These are phyloP conservation scores for Gaultheria prostrata DNA, from an alignment of 148 eudicot species.

Conservation along the genomic window DNA sequence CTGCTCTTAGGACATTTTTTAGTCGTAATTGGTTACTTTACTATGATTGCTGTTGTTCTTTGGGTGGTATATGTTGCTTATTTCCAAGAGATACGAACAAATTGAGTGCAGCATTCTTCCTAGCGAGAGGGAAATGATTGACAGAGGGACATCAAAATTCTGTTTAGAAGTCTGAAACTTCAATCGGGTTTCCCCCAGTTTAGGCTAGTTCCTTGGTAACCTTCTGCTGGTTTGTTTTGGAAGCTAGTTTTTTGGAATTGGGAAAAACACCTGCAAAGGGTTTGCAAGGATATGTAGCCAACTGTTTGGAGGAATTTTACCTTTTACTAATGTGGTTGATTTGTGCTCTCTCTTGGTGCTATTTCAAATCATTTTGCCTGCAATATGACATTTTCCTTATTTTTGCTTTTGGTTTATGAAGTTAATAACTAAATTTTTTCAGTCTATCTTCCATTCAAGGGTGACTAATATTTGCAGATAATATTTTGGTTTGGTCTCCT, in stretches of 20 bases:
- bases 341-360: background rate
- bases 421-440: background rate
- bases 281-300: background rate
- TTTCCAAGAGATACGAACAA: background rate
- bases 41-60: background rate
- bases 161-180: background rate
- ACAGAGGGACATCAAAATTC: background rate
- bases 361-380: background rate
- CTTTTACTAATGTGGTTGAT: background rate
- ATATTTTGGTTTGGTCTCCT: background rate
- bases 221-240: background rate
- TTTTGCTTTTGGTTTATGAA: background rate
- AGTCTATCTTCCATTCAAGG: background rate
- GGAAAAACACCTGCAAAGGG: background rate
- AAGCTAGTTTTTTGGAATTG: background rate
- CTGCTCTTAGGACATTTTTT: background rate
- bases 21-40: background rate
- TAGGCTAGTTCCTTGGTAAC: constrained; percentile 7
- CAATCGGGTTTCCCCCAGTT: background rate
- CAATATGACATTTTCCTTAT: background rate
- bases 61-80: background rate
- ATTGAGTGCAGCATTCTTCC: background rate
- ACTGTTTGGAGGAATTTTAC: background rate
- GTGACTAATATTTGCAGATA: background rate
- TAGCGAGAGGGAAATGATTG: constrained; percentile 4